phyloP scores from a whole-genome alignment of 2,329 filamentous ascomycete species.

The Botrytis medusae region DNA sequence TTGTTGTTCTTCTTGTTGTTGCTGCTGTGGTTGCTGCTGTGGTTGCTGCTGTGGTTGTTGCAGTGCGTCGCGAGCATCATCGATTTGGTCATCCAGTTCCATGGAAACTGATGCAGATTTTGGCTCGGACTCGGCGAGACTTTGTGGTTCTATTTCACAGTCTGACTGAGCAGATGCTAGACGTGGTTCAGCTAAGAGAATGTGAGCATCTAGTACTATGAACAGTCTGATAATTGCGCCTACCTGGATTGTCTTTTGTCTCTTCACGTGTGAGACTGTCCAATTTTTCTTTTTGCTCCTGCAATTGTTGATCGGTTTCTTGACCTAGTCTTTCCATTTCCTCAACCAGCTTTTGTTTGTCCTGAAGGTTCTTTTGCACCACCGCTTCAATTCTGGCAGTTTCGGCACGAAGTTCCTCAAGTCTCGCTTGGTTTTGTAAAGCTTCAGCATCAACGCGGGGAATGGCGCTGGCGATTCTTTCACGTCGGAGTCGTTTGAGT shows the following conservation, averaged over 20 bases:
- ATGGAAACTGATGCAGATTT: slow-evolving; percentile 12
- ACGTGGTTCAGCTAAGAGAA: background rate
- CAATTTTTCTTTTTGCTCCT: slow-evolving; percentile 40
- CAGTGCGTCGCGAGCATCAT: background rate
- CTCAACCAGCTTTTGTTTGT: slow-evolving; percentile 39
- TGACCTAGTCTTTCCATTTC: slow-evolving; percentile 39
- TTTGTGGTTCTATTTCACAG: background rate
- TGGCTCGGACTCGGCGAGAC: background rate
- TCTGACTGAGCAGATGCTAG: slow-evolving; percentile 5
- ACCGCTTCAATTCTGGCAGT: slow-evolving; percentile 39
- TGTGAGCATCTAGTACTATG: slow-evolving; percentile 17
- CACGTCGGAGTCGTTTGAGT: slow-evolving; percentile 37
- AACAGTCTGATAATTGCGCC: slow-evolving; percentile 14
- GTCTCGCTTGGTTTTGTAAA: slow-evolving; percentile 33
- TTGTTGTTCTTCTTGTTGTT: no score
- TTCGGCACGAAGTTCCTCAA: slow-evolving; percentile 37
- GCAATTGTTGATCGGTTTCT: slow-evolving; percentile 41
- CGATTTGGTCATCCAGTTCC: slow-evolving; percentile 10
- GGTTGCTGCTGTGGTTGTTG: background rate
- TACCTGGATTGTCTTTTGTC: slow-evolving; percentile 35
- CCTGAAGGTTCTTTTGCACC: slow-evolving; percentile 37
- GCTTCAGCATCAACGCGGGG: slow-evolving; percentile 40
- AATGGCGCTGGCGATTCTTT: slow-evolving; percentile 38
- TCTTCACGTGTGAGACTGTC: slow-evolving; percentile 35
- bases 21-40: no score